Percentiles rank a stretch among this genome's conserved stretches.
These are phyloP conservation scores for Epichloe coenophiala DNA, from an alignment of 2,329 filamentous ascomycete species.

Conservation along the genomic window DNA sequence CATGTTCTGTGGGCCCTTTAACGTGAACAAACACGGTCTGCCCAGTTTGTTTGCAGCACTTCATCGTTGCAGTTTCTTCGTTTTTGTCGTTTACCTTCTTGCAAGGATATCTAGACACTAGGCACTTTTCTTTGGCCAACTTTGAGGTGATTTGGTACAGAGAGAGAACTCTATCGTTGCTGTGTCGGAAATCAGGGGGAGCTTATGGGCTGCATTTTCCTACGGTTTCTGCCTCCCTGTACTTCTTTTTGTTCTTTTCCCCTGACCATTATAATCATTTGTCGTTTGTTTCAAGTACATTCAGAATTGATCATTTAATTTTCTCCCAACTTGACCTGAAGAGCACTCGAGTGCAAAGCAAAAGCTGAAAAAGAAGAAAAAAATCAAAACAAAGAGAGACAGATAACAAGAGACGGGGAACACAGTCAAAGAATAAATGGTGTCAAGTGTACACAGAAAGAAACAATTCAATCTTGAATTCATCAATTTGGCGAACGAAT, in stretches of 20 bases:
- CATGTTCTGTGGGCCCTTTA: slow-evolving; percentile 1
- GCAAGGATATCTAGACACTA: slow-evolving; percentile 10
- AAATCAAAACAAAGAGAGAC: slow-evolving; percentile 5
- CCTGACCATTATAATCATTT: slow-evolving; percentile 21
- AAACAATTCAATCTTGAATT: slow-evolving; percentile 5
- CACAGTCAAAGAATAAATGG: slow-evolving; percentile 2
- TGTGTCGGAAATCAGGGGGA: slow-evolving; percentile 25
- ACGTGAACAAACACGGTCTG: background rate
- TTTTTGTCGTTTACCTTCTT: slow-evolving; percentile 10
- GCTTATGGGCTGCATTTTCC: slow-evolving; percentile 18
- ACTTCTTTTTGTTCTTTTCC: slow-evolving; percentile 25
- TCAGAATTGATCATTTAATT: slow-evolving; percentile 39
- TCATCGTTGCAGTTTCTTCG: slow-evolving; percentile 4
- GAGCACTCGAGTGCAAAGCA: slow-evolving; percentile 23
- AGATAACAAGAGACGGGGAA: background rate
- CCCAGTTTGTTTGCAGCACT: background rate
- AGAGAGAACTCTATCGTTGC: slow-evolving; percentile 16
- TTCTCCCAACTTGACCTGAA: slow-evolving; percentile 21
- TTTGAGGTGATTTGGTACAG: slow-evolving; percentile 15
- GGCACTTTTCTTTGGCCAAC: slow-evolving; percentile 12
- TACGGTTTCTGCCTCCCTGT: slow-evolving; percentile 25
- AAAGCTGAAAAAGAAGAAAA: slow-evolving; percentile 15
- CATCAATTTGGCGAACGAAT: slow-evolving; percentile 1
- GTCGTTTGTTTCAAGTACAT: slow-evolving; percentile 28
- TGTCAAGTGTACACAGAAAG: slow-evolving; percentile 6